Base-by-base conservation (phyloP, 2,329 filamentous ascomycete genomes). In the Paracamarosporium sp. region DNA sequence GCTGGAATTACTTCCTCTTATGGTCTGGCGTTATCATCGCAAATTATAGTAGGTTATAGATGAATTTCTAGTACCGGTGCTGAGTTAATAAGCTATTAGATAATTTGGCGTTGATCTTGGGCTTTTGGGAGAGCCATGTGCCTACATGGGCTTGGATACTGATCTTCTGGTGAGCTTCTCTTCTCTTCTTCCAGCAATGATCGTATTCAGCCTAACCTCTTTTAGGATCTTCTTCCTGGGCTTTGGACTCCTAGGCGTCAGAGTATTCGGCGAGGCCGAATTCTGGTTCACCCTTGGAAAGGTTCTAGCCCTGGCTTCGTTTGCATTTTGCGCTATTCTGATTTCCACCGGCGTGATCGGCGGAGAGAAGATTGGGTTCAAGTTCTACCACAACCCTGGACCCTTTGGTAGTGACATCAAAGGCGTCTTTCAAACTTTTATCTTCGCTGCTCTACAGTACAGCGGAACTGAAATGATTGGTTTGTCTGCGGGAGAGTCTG, bases 381-480 rank as follows among this genome's bases (percentile, higher is more conserved):
- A 53, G 31, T 62, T 56, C 35, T 62, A 52, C 28, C 27, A 60
- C 25, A 43, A 67, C 35, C 63, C 65, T 4, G 64, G 64, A 12
- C 56, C 64, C 25, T 67, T 67, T 51, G 60, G 60, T 11, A 54
- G 63, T 33, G 53, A 45, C 20, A 59, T 67, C 40, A 63, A 64
- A 24, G 62, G 62, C 7, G 61, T 65, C 4, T 63, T 63, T 7
- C 50, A 53, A 41, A 61, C 35, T 38, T 38, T 38, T 17, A 38
- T 38, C n/a, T 38, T 57, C 5, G 62, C 62, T 6, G 60, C 53
- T 6, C 59, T 58, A 5, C 50, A 61, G 15, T 67, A 62, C 36
- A 61, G 57, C 15, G 64, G 64, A 2, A 64, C 62, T 4, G 62
- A 67, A 36, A 64, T 64, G 60, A 50, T 63, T 28, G 61, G 55